Conservation (phyloP, 352 stramenopile species). For the Globisporangium irregulare region DNA sequence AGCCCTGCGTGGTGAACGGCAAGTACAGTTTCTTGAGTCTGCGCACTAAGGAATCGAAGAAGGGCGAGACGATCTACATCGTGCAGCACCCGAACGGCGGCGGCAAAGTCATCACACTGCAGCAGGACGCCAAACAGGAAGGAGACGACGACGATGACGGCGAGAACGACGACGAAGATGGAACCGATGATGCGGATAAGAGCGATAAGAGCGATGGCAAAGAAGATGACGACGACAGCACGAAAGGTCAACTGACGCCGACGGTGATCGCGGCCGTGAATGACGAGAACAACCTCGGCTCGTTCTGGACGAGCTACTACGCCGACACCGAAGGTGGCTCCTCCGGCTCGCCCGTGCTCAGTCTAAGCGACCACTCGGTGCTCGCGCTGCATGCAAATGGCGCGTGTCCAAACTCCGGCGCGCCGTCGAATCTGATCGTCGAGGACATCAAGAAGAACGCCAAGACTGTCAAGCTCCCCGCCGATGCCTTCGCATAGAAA, state of each 20-base stretch:
- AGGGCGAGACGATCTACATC: conserved; percentile 48
- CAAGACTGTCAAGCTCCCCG: conserved; percentile 23
- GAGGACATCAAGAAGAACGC: conserved; percentile 31
- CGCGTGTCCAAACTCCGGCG: conserved; percentile 41
- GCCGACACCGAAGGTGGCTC: conserved; percentile 44
- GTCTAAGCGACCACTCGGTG: conserved; percentile 35
- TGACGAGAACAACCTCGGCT: conserved; percentile 25
- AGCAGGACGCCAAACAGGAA: conserved; percentile 28
- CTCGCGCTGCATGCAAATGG: conserved; percentile 47
- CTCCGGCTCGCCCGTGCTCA: conserved; percentile 47
- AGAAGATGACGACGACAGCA: not conserved
- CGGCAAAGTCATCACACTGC: conserved; percentile 33
- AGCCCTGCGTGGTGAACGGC: conserved; percentile 26
- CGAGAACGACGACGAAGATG: conserved; percentile 24
- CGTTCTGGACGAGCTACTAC: conserved; percentile 43
- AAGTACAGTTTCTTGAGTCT: conserved; percentile 40
- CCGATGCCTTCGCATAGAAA: conserved; percentile 35
- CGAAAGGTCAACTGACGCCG: not conserved
- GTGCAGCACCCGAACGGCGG: conserved; percentile 43
- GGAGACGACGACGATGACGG: conserved; percentile 17
- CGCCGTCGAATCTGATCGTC: conserved; percentile 40
- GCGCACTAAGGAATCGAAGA: conserved; percentile 20
- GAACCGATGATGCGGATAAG: conserved; percentile 3
- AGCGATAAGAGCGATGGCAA: not conserved
- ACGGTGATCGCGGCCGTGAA: conserved; percentile 21